Evolutionary conservation across 2,329 filamentous ascomycete species (phyloP), one percentile per base, ranked within the genome.

Genomic region (Scytalidium sp.): DNA sequence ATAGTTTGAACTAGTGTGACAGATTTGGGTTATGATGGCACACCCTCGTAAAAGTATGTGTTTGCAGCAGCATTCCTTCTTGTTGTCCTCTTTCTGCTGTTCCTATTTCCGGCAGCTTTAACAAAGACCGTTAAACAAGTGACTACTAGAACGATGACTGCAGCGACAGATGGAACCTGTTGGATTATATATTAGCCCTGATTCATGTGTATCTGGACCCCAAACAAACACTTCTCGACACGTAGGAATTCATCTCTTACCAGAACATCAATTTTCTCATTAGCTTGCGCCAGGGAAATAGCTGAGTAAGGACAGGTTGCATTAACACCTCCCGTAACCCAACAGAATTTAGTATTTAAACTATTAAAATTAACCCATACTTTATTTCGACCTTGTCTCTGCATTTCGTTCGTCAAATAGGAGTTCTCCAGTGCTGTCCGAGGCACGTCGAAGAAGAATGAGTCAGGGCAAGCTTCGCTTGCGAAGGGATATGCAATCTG

Each of bases 21-120:
- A n/a, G n/a, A n/a, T n/a, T 36, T 15, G 13, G 17, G 44, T 53
- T 39, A 64, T 23, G 60, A 63, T 13, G 84, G 84, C 45, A 88
- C 82, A 15, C 84, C 84, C 62, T 87, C 84, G 68, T 87, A 87
- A 58, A 85, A 80, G 76, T 81, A 84, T 2, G 80, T 80, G 52
- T 72, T 71, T 19, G 69, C 65, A 41, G 66, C 66, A 5, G 5
- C 15, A 15, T n/a, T 36, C 50, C 67, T 63, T 58, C 76, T 74
- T 59, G 73, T 75, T 43, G 71, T 76, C 56, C 77, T 72, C 57
- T 73, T 74, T 42, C 72, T 76, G 56, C 75, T 76, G 40, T 73
- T 72, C 51, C 82, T 65, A 63, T 85, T 85, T 3, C 80, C 75
- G 53, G 81, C 83, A 60, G 80, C 84, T 60, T 87, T 87, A 45